Percentiles rank a stretch among this genome's conserved stretches.
phyloP scores from a whole-genome alignment of 495 filamentous ascomycete species.

The Penicillium mononematosum region DNA sequence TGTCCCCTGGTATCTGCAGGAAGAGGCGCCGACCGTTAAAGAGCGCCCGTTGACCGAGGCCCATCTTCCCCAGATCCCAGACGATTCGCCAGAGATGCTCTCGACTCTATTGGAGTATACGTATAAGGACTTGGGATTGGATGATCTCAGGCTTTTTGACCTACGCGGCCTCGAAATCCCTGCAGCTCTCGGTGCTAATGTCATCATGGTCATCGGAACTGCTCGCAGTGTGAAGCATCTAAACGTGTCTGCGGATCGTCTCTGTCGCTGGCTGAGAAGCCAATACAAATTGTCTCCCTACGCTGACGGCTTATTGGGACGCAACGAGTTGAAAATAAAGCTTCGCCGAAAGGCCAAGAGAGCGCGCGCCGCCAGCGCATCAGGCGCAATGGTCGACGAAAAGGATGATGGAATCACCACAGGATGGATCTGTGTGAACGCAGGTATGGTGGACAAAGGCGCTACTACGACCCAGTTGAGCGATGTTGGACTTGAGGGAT shows the following conservation, averaged over 20 bases:
- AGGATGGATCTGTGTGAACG: constrained; percentile 94
- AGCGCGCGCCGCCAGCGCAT: constrained; percentile 67
- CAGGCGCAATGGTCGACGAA: constrained; percentile 47
- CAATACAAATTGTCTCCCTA: constrained; percentile 66
- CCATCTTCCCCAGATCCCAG: constrained; percentile 73
- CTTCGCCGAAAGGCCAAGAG: constrained; percentile 75
- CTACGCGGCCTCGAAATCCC: constrained; percentile 81
- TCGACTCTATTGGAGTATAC: constrained; percentile 71
- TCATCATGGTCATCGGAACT: constrained; percentile 92
- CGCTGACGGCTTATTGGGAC: constrained; percentile 84
- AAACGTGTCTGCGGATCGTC: constrained; percentile 84
- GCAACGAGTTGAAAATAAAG: constrained; percentile 88
- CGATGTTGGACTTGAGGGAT: constrained; percentile 63
- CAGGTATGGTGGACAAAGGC: constrained; percentile 64
- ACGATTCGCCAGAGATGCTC: constrained; percentile 69
- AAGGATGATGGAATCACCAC: constrained; percentile 81
- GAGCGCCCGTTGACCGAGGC: constrained; percentile 57
- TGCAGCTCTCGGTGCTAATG: constrained; percentile 78
- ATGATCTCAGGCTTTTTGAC: constrained; percentile 74
- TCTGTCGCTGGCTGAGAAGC: constrained; percentile 81
- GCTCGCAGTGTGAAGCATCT: constrained; percentile 91
- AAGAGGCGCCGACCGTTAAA: constrained; percentile 50
- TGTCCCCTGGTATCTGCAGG: constrained; percentile 86
- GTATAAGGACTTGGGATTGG: constrained; percentile 78
- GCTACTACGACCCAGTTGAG: constrained; percentile 32